Evolutionary conservation across 768 basidiomycete genomes (phyloP).

Genomic region (Russula compacta): DNA sequence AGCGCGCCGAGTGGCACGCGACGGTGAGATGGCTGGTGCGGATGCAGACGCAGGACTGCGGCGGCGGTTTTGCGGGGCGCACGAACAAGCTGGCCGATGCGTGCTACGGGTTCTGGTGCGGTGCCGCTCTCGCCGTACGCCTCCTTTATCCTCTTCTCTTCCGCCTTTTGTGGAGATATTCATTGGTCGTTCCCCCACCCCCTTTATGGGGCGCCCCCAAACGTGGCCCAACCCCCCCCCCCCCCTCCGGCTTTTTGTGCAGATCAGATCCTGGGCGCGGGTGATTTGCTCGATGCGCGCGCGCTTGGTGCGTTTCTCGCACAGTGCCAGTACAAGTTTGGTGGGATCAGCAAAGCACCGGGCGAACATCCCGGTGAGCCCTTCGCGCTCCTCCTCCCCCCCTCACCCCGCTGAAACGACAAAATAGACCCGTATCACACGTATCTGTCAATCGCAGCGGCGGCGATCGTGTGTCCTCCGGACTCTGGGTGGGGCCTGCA

Average conservation of each 20-base stretch:
- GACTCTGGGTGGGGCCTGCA: constrained; percentile 44
- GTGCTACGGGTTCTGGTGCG: constrained; percentile 97
- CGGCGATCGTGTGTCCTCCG: constrained; percentile 40
- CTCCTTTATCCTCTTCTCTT: neutral
- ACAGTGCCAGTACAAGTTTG: constrained; percentile 77
- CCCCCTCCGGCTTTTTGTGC: neutral
- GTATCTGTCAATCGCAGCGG: constrained; percentile 77
- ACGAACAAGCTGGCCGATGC: constrained; percentile 85
- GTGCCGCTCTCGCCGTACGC: constrained; percentile 62
- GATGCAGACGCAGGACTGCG: constrained; percentile 52
- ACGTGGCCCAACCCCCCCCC: neutral
- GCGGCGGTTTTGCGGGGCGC: constrained; percentile 86
- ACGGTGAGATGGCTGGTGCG: constrained; percentile 73
- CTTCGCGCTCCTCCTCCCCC: neutral
- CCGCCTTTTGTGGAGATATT: neutral
- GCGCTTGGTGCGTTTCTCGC: constrained; percentile 58
- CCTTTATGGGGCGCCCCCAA: neutral
- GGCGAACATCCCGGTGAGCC: constrained; percentile 69
- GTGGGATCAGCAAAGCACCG: constrained; percentile 81
- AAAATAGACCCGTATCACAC: constrained; percentile 89
- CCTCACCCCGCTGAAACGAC: neutral
- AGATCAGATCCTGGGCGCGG: constrained; percentile 60
- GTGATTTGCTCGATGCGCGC: constrained; percentile 44
- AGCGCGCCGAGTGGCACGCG: constrained; percentile 35
- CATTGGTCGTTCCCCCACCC: neutral